Base-by-base conservation (phyloP, 805 yeast genomes). In the Lipomyces oligophaga region DNA sequence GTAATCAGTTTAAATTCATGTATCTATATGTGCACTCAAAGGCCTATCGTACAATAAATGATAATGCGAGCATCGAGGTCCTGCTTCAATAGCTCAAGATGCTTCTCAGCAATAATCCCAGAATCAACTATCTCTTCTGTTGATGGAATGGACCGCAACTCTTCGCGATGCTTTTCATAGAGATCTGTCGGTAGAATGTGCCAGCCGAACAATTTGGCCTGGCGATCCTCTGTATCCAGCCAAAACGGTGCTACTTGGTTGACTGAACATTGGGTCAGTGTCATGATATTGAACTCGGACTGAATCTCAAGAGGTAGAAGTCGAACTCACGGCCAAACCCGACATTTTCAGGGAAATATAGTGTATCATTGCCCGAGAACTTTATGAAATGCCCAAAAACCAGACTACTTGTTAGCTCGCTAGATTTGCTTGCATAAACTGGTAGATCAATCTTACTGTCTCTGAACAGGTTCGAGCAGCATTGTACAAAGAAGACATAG, bases 201-300 rank as follows among this genome's bases (percentile, higher is more conserved):
- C 54, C 54, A 49, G 16, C 47, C 54, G 21, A 49, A 38, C 18
- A 49, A 31, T 24, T 30, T 31, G n/a, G n/a, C n/a, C 21, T 26
- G 41, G 3, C 48, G 45, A 34, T 49, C 54, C 10, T 37, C 37
- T 34, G 32, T 41, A 11, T 30, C 20, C 5, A 49, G 20, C 54
- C 54, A 49, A 31, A 45, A 49, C 11, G 54, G 51, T 13, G 54
- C 51, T n/a, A 35, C 54, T 34, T 49, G 54, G 21, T 49, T 45
- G 7, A 26, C 54, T 49, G 27, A 7, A 4, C 2, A 1, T 10
- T 13, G 11, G n/a, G n/a, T n/a, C n/a, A n/a, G n/a, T n/a, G n/a
- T n/a, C n/a, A n/a, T n/a, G n/a, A n/a, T n/a, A n/a, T n/a, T n/a
- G n/a, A n/a, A n/a, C n/a, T n/a, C 4, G 13, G 33, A 26, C 8